A percentile compares a stretch with the other conserved stretches of the same genome.
phyloP scores from a whole-genome alignment of 495 filamentous ascomycete genomes.

The Xylaria castorea region DNA sequence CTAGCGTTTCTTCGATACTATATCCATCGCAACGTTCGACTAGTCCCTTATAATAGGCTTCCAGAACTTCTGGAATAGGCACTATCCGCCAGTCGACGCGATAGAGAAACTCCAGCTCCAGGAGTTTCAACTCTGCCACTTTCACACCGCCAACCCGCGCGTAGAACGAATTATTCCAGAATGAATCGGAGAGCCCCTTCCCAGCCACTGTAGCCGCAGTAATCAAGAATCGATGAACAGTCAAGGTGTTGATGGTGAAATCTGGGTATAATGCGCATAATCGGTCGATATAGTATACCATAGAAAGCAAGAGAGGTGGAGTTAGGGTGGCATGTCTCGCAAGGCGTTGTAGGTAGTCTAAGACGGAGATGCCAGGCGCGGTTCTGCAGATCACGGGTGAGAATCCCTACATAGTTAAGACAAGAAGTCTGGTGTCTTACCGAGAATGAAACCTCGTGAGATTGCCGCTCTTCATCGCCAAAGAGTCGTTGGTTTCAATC shows the following conservation, averaged over 20 bases:
- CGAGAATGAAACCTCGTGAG: slow-evolving; percentile 96
- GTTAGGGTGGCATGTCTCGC: slow-evolving; percentile 93
- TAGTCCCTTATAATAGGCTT: slow-evolving; percentile 89
- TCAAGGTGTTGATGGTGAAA: slow-evolving; percentile 93
- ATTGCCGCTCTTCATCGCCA: slow-evolving; percentile 81
- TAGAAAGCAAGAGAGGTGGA: slow-evolving; percentile 94
- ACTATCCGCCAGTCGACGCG: slow-evolving; percentile 96
- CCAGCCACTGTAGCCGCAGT: slow-evolving; percentile 93
- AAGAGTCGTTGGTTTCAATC: slow-evolving; percentile 87
- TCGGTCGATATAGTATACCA: slow-evolving; percentile 99
- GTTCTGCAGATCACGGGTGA: slow-evolving; percentile 58
- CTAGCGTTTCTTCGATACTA: slow-evolving; percentile 45
- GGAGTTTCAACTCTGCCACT: slow-evolving; percentile 82
- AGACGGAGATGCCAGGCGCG: slow-evolving; percentile 90
- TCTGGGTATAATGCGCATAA: slow-evolving; percentile 88
- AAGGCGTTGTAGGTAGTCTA: slow-evolving; percentile 89
- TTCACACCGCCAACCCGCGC: slow-evolving; percentile 91
- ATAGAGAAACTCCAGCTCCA: slow-evolving; percentile 94
- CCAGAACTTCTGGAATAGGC: slow-evolving; percentile 88
- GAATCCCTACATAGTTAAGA: slow-evolving; percentile 33
- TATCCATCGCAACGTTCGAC: slow-evolving; percentile 65
- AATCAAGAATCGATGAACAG: slow-evolving; percentile 96
- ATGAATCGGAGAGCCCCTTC: slow-evolving; percentile 94
- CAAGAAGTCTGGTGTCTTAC: slow-evolving; percentile 48
- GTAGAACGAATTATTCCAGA: slow-evolving; percentile 97